Base-by-base conservation (phyloP, 768 basidiomycete genomes). In the Russula compacta region DNA sequence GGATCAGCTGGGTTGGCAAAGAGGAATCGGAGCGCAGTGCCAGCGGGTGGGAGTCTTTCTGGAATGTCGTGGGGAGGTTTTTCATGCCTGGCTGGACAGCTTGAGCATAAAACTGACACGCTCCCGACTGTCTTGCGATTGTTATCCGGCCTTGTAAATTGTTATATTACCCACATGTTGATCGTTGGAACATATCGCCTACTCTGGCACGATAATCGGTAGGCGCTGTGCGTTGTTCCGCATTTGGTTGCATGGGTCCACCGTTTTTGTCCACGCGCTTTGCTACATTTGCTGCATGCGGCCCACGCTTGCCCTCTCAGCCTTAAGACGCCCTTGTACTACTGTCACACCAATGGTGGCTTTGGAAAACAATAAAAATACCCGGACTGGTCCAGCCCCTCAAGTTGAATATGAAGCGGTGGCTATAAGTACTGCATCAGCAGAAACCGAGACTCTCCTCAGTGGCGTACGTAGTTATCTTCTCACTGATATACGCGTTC, bases 61-160 rank as follows among this genome's bases (percentile, higher is more conserved):
- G 15, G 7, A 8, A n/a, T 17, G 50, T 14, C 0, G n/a, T 19
- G 4, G 29, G 10, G 17, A 61, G 49, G 33, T 32, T 56, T 38
- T 61, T 61, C 35, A 56, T 12, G 7, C 35, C 12, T 0, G 59
- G 59, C n/a, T n/a, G n/a, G n/a, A n/a, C n/a, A n/a, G n/a, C n/a
- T 7, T 24, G 38, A 29, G 14, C 54, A 21, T n/a, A n/a, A n/a
- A n/a, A n/a, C 14, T 53, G 53, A 54, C 21, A 17, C 12, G n/a
- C 9, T 8, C 38, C 17, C 24, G 36, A 59, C 35, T 47, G 46
- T 36, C 21, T n/a, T n/a, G n/a, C n/a, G n/a, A 29, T 29, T 29
- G 1, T 29, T 29, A 29, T 29, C 24, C 24, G 24, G 24, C 24
- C 24, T 29, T 29, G 24, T 29, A 29, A 29, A 2, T 29, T 29